Percentiles rank a stretch among this genome's conserved stretches.
Evolutionary conservation across 768 basidiomycete genomes (phyloP).

Genomic region (Gymnopilus junonius): DNA sequence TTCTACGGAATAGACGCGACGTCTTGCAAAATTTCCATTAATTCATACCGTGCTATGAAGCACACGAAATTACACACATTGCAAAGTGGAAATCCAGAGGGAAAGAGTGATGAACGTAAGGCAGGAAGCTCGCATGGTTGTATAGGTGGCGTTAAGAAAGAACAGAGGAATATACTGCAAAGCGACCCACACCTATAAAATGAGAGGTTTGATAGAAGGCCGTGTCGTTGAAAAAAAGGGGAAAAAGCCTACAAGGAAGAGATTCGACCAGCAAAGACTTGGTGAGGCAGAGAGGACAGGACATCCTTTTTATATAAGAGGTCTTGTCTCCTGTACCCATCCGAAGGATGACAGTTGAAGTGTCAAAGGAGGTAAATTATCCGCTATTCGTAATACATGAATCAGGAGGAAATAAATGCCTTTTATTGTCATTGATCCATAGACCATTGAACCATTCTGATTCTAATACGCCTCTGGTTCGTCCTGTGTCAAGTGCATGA

Average conservation of each 20-base stretch:
- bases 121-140: not conserved
- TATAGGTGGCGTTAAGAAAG: no score
- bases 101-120: not conserved
- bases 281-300: no score
- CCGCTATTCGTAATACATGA: no score
- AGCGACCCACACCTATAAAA: not conserved
- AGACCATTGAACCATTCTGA: not conserved
- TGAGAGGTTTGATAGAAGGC: not conserved
- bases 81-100: not conserved
- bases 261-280: not conserved
- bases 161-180: no score
- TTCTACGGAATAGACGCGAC: not conserved
- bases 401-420: no score
- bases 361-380: no score
- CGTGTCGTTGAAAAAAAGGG: not conserved
- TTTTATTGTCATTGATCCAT: no score
- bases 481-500: slow-evolving; percentile 1
- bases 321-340: no score
- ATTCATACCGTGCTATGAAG: not conserved
- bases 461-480: not conserved
- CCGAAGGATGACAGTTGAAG: no score
- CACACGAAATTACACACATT: not conserved
- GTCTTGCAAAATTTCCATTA: not conserved
- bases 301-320: no score
- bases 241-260: not conserved